phyloP scores from a whole-genome alignment of 768 basidiomycete genomes.

The Boletus rubescentipes region DNA sequence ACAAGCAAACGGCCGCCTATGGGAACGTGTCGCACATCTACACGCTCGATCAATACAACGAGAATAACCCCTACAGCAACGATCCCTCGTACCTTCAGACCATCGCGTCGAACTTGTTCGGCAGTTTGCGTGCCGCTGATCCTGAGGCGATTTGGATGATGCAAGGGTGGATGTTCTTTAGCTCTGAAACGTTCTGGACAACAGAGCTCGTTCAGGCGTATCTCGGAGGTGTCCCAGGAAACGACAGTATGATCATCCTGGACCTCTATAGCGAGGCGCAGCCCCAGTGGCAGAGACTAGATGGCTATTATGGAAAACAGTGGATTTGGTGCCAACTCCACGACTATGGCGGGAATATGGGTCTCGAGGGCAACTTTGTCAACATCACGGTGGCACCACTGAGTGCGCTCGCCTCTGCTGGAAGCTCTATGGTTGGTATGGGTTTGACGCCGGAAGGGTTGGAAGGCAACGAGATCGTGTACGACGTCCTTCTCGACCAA shows the following conservation, averaged over 20 bases:
- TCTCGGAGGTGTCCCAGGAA: conserved; percentile 37
- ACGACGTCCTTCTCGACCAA: conserved; percentile 41
- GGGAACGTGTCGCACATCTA: conserved; percentile 42
- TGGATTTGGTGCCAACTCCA: conserved; percentile 46
- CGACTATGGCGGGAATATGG: conserved; percentile 40
- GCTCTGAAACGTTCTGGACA: conserved; percentile 38
- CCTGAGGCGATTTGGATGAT: conserved; percentile 42
- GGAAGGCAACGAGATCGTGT: conserved; percentile 46
- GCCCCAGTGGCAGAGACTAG: conserved; percentile 43
- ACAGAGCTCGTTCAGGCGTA: conserved; percentile 39
- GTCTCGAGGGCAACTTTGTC: conserved; percentile 37
- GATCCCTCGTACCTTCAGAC: conserved; percentile 33
- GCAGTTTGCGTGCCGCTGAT: conserved; percentile 38
- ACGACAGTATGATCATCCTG: conserved; percentile 41
- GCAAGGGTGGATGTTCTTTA: conserved; percentile 45
- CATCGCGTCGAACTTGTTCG: conserved; percentile 36
- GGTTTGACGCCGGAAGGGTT: conserved; percentile 41
- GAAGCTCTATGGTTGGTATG: conserved; percentile 38
- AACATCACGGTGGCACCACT: conserved; percentile 35
- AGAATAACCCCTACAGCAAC: conserved; percentile 38
- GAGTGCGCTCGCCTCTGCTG: conserved; percentile 29
- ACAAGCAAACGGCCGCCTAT: conserved; percentile 37
- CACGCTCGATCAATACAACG: conserved; percentile 47
- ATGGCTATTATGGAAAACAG: conserved; percentile 38
- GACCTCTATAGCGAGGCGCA: conserved; percentile 41